Percentiles rank a stretch among this genome's conserved stretches.
Conservation (phyloP, 805 yeast species). For the Metschnikowia cubensis region DNA sequence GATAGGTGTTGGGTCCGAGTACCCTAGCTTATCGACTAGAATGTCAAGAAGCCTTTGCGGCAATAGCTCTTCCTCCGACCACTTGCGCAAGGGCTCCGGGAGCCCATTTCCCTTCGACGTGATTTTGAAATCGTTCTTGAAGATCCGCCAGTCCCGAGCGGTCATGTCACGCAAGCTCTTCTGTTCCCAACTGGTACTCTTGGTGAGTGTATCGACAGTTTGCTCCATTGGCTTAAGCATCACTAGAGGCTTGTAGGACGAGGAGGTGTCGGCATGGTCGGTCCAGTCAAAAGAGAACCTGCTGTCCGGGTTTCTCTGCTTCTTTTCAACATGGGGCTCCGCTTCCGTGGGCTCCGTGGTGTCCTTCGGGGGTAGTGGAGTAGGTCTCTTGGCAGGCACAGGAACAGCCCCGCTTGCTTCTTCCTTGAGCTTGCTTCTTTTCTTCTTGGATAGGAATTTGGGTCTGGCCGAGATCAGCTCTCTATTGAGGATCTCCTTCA, state of each 20-base stretch:
- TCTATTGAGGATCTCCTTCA: constrained; percentile 15
- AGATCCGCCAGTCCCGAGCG: constrained; percentile 83
- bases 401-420: background rate
- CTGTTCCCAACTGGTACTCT: constrained; percentile 57
- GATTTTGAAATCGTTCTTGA: constrained; percentile 74
- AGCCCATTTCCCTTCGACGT: constrained; percentile 43
- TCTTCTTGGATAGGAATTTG: constrained; percentile 14
- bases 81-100: constrained; percentile 61
- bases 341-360: background rate
- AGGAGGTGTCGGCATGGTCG: constrained; percentile 60
- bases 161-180: constrained; percentile 66
- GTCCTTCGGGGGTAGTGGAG: background rate
- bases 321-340: background rate
- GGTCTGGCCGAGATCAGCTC: constrained; percentile 10
- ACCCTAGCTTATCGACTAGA: constrained; percentile 40
- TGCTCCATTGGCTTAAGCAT: constrained; percentile 13
- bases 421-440: constrained; percentile 4
- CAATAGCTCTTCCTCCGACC: constrained; percentile 65
- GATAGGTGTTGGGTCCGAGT: constrained; percentile 77
- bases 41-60: constrained; percentile 20
- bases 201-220: constrained; percentile 18
- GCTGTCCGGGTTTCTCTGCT: constrained; percentile 4
- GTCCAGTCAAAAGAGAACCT: constrained; percentile 71
- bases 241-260: constrained; percentile 40
- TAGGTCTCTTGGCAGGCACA: background rate